Evolutionary conservation across 371 early-diverging fungal species (phyloP).

Genomic region (Quaeritorhiza haematococci): DNA sequence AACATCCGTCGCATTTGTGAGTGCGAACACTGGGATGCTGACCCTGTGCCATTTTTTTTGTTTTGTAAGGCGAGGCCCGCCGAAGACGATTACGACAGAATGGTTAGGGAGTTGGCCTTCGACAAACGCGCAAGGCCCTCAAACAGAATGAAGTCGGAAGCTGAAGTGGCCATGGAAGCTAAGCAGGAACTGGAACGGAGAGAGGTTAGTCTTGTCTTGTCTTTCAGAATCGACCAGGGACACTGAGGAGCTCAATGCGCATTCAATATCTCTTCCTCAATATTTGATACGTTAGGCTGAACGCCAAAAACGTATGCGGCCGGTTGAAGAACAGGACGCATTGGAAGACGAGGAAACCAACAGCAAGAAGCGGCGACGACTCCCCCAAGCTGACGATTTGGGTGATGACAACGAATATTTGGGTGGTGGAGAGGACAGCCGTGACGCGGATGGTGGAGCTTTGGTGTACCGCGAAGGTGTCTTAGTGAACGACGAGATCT

Average conservation of each 20-base stretch:
- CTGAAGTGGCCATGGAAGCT: conserved; percentile 83
- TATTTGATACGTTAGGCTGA: conserved; percentile 40
- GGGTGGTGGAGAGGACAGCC: conserved; percentile 44
- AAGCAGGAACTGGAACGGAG: conserved; percentile 76
- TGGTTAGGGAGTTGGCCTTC: conserved; percentile 70
- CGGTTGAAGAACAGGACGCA: conserved; percentile 11
- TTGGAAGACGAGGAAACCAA: background rate
- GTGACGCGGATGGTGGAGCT: conserved; percentile 34
- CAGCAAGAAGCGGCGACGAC: conserved; percentile 16
- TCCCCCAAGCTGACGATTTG: conserved; percentile 77
- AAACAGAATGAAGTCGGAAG: conserved; percentile 90
- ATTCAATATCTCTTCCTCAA: too few relatives aligned
- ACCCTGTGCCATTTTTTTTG: too few relatives aligned
- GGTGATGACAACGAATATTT: conserved; percentile 62
- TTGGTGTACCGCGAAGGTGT: conserved; percentile 40
- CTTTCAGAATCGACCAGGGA: too few relatives aligned
- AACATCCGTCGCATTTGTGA: background rate
- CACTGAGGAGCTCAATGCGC: too few relatives aligned
- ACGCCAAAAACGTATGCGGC: conserved; percentile 79
- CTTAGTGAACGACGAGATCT: conserved; percentile 34
- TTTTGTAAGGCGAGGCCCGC: conserved; percentile 16
- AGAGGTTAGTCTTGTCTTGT: too few relatives aligned
- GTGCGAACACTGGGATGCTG: background rate
- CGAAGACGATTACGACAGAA: conserved; percentile 64
- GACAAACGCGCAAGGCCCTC: conserved; percentile 84